Evolutionary conservation across 768 basidiomycete genomes (phyloP).

Genomic region (Suillus spraguei): DNA sequence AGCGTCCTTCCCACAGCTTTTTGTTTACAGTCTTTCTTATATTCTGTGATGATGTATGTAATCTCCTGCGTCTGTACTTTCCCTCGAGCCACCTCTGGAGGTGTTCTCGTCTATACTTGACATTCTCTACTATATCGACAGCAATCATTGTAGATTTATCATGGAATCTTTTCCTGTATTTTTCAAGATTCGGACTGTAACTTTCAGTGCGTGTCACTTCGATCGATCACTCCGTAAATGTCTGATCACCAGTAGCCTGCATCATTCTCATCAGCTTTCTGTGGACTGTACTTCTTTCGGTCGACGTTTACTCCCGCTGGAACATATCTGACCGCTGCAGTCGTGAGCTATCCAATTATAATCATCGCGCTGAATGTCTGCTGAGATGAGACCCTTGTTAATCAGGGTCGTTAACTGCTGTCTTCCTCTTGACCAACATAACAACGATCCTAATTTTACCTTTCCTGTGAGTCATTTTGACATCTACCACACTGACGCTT

Average conservation of each 20-base stretch:
- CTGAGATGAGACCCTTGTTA: neutral
- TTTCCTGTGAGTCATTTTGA: slow-evolving; percentile 39
- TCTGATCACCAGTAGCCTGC: slow-evolving; percentile 27
- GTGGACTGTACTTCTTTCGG: slow-evolving; percentile 50
- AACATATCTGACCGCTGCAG: slow-evolving; percentile 43
- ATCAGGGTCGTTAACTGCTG: slow-evolving; percentile 46
- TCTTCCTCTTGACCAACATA: slow-evolving; percentile 45
- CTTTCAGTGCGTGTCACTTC: slow-evolving; percentile 29
- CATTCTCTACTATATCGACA: neutral
- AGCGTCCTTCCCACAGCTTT: slow-evolving; percentile 13
- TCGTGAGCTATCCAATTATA: slow-evolving; percentile 38
- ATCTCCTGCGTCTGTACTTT: slow-evolving; percentile 2
- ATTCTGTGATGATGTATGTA: slow-evolving; percentile 4
- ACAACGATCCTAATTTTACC: slow-evolving; percentile 44
- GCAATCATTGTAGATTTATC: neutral
- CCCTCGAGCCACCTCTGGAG: slow-evolving; percentile 16
- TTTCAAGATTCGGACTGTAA: slow-evolving; percentile 30
- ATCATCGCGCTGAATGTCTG: neutral
- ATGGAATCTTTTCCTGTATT: slow-evolving; percentile 36
- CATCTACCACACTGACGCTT: slow-evolving; percentile 10
- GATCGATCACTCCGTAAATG: neutral
- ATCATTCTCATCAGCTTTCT: slow-evolving; percentile 47
- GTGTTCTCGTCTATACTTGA: slow-evolving; percentile 17
- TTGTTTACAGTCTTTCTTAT: slow-evolving; percentile 16
- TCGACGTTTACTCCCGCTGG: slow-evolving; percentile 51